Conservation (phyloP, 305 asterid species). For the Solanum hybrid region DNA sequence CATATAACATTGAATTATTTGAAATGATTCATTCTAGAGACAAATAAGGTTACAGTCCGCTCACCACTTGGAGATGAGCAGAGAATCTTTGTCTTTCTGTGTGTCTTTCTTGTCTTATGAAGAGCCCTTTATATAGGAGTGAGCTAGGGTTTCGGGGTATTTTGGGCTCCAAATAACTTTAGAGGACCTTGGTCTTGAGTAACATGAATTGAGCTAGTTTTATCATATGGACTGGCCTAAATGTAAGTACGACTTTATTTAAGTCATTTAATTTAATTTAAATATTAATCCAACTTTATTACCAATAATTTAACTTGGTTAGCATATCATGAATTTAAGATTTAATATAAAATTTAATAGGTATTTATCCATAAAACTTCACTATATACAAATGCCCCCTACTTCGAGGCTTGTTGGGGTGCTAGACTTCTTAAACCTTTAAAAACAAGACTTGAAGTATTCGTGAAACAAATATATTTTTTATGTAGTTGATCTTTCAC, state of each 20-base stretch:
- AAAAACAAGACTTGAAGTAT: background rate
- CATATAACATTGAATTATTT: background rate
- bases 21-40: background rate
- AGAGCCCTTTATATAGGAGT: background rate
- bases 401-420: background rate
- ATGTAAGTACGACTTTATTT: background rate
- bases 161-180: background rate
- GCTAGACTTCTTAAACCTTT: background rate
- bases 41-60: background rate
- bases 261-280: background rate
- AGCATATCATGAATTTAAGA: background rate
- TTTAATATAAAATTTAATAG: no score
- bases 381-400: background rate
- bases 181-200: background rate
- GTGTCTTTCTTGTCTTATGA: background rate
- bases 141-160: background rate
- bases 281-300: background rate
- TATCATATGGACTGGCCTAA: background rate
- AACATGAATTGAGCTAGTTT: background rate
- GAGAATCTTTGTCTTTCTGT: background rate
- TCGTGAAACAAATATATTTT: background rate
- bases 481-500: background rate
- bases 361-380: background rate
- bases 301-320: background rate
- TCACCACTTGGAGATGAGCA: background rate